Percentiles rank a stretch among this genome's conserved stretches.
Conservation (phyloP, 2,329 filamentous ascomycete genomes). For the Colletotrichum somersetense region DNA sequence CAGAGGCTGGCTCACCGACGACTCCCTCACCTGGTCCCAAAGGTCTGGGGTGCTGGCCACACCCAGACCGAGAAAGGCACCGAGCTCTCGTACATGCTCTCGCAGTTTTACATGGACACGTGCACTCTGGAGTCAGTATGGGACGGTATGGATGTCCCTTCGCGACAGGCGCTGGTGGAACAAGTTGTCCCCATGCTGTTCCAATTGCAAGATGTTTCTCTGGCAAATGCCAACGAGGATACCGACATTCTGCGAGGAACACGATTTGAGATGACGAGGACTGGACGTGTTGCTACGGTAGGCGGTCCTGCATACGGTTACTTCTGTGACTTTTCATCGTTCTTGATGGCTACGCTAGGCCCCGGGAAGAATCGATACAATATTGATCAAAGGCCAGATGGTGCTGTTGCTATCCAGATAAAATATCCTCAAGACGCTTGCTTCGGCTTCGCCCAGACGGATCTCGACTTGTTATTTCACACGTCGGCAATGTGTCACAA, state of each 20-base stretch:
- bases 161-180: neutral
- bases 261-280: neutral
- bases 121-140: neutral
- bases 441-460: slow-evolving; percentile 10
- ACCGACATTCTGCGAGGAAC: neutral
- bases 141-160: neutral
- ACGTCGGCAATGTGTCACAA: slow-evolving; percentile 26
- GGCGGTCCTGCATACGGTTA: slow-evolving; percentile 7
- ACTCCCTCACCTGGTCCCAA: slow-evolving; percentile 14
- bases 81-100: slow-evolving; percentile 19
- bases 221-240: neutral
- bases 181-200: neutral
- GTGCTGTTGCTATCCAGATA: neutral
- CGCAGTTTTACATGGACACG: slow-evolving; percentile 1
- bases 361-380: neutral
- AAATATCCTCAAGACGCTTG: neutral
- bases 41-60: slow-evolving; percentile 23
- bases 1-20: slow-evolving; percentile 17
- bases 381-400: neutral
- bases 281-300: neutral
- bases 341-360: neutral
- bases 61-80: neutral
- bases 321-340: neutral
- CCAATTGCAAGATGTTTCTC: neutral
- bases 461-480: slow-evolving; percentile 1